Evolutionary conservation across 345 rosid genomes (phyloP), one percentile per base, ranked within the genome.

Genomic region (Stellera chamaejasme): DNA sequence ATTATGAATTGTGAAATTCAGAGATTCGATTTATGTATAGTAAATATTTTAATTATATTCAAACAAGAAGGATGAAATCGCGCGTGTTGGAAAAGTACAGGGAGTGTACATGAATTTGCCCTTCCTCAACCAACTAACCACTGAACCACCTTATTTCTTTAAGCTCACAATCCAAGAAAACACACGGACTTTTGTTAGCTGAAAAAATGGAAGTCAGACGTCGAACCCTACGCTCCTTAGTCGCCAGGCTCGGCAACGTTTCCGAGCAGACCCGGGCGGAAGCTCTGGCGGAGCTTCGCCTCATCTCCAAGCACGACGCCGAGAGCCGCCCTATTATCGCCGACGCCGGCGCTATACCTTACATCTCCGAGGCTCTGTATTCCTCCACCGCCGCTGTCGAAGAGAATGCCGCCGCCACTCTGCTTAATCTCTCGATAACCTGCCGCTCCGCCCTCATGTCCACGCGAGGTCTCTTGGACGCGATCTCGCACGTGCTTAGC

Each of bases 371-470:
- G 66, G 79, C 79, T 12, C 96, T 88, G 7, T 88, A 88, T 69
- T 84, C 93, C 0, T 63, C 87, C 6, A 75, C 91, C 0, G 76
- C 76, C 45, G 76, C 72, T 0, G 52, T 67, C 6, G 96, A 92
- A 16, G 98, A 88, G 15, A 86, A 88, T 81, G 95, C 98, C 55
- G 78, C 98, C 57, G 89, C 91, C 1, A 77, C 96, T 12, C 92
- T 92, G 50, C 75, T 88, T 13, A 92, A 92, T 64, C 70, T 92
- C 50, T 88, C 98, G 3, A 88, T 92, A 69, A 59, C 83, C 26
- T 72, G 85, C 6, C 83, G 87, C 32, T 84, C 77, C 27, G 28
- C 87, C 2, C 79, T 88, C 43, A 85, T 91, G 83, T 82, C 96
- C 56, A 80, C 96, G 13, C 85, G 82, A 51, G 93, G 96, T 45